A percentile compares a stretch with the other conserved stretches of the same genome.
phyloP scores from a whole-genome alignment of 805 yeast genomes.

The Wickerhamomyces bovis region DNA sequence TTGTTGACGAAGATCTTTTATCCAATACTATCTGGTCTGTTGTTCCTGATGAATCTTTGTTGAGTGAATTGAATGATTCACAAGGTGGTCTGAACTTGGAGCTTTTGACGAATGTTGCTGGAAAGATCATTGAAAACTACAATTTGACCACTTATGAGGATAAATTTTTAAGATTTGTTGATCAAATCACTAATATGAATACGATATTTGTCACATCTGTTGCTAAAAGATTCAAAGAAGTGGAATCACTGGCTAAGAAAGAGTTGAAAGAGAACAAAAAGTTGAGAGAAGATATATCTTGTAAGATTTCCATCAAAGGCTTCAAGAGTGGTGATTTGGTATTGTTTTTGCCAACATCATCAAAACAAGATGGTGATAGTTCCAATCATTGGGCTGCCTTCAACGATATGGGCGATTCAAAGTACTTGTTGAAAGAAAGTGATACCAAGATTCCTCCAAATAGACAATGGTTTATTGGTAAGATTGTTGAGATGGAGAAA shows the following conservation, averaged over 20 bases:
- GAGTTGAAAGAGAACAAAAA: slow-evolving; percentile 65
- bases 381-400: slow-evolving; percentile 77
- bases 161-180: slow-evolving; percentile 19
- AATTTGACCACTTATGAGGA: slow-evolving; percentile 22
- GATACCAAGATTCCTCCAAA: slow-evolving; percentile 20
- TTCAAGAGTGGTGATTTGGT: slow-evolving; percentile 76
- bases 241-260: slow-evolving; percentile 82
- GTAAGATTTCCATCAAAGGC: slow-evolving; percentile 58
- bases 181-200: slow-evolving; percentile 24
- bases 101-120: slow-evolving; percentile 13
- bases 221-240: slow-evolving; percentile 76
- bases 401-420: slow-evolving; percentile 77
- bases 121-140: slow-evolving; percentile 14
- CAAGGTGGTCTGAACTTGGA: slow-evolving; percentile 7
- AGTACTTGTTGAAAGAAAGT: slow-evolving; percentile 55
- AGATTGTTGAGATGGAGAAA: slow-evolving; percentile 49
- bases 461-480: slow-evolving; percentile 82
- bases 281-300: slow-evolving; percentile 40
- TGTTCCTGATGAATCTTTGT: slow-evolving; percentile 19
- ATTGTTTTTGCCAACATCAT: slow-evolving; percentile 75
- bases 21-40: slow-evolving; percentile 44
- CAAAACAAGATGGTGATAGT: slow-evolving; percentile 5
- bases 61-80: slow-evolving; percentile 9
- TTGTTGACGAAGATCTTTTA: slow-evolving; percentile 31
- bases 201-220: slow-evolving; percentile 36